Base-by-base conservation (phyloP, 148 eudicot genomes). In the Talinum fruticosum region DNA sequence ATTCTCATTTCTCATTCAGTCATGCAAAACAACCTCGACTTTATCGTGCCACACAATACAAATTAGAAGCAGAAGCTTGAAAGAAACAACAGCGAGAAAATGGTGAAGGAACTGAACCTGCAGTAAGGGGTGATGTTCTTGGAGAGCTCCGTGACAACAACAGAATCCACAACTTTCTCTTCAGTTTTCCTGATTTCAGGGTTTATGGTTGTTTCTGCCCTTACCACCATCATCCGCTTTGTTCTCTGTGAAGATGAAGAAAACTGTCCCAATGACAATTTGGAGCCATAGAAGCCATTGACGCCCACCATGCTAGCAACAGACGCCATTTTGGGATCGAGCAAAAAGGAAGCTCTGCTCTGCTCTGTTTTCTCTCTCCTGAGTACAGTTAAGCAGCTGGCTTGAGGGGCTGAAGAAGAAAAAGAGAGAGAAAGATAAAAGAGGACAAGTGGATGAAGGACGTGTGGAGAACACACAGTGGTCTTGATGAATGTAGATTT, bases 101-200 rank as follows among this genome's bases (percentile, higher is more conserved):
- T 0, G 28, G 24, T 35, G 29, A 15, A 36, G 15, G 5, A 28
- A 73, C 67, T 0, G 59, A 79, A 95, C 99, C 97, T 90, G 99
- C 99, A 96, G 69, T 96, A 96, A 79, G 99, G 85, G 45, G 99
- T 96, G 77, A 89, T 78, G 59, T 93, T 90, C 84, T 96, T 96
- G 69, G 94, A 76, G 75, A 96, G 96, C 33, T 96, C 93, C 32
- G 96, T 75, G 59, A 90, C 92, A 44, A 90, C 75, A 65, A 93
- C 99, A 26, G 97, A 72, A 81, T 96, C 99, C 2, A 91, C 97
- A 37, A 96, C 99, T 86, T 96, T 93, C 1, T 83, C 97, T 73
- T 96, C 99, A 10, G 78, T 76, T 72, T 95, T 96, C 79, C 94
- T 89, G 23, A 96, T 89, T 61, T 87, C 96, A 18, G 97, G 99